Conservation (phyloP, 2,329 filamentous ascomycete species). For the Trichoderma sp. region DNA sequence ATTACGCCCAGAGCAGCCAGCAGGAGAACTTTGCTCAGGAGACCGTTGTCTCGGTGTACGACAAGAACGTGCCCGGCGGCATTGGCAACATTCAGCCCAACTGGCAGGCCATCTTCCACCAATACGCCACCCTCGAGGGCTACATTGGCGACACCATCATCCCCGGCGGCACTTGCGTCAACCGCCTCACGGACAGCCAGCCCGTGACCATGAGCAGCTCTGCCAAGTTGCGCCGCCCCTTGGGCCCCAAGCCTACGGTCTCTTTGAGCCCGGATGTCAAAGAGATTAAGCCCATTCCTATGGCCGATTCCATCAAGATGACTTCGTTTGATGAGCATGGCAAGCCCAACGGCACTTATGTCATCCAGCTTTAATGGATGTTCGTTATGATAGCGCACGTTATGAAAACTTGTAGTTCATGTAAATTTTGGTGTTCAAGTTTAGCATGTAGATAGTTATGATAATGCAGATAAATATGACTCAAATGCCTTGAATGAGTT, state of each 20-base stretch:
- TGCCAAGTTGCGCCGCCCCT: slow-evolving; percentile 9
- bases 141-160: slow-evolving; percentile 31
- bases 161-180: slow-evolving; percentile 31
- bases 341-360: slow-evolving; percentile 1
- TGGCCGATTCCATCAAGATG: slow-evolving; percentile 1
- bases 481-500: background rate
- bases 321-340: slow-evolving; percentile 11
- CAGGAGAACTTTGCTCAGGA: slow-evolving; percentile 38
- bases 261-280: slow-evolving; percentile 1
- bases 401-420: background rate
- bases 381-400: background rate
- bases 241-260: slow-evolving; percentile 14
- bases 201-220: slow-evolving; percentile 28
- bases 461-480: background rate
- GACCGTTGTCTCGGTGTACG: slow-evolving; percentile 34
- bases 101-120: slow-evolving; percentile 35
- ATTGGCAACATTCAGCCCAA: slow-evolving; percentile 34
- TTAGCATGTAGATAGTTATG: background rate
- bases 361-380: background rate
- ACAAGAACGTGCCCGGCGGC: slow-evolving; percentile 37
- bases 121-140: slow-evolving; percentile 33
- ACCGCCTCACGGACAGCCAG: slow-evolving; percentile 27
- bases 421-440: background rate
- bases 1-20: slow-evolving; percentile 33
- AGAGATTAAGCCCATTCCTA: slow-evolving; percentile 16